Evolutionary conservation across 768 basidiomycete genomes (phyloP), one percentile per base, ranked within the genome.

Genomic region (Lactarius akahatsu): DNA sequence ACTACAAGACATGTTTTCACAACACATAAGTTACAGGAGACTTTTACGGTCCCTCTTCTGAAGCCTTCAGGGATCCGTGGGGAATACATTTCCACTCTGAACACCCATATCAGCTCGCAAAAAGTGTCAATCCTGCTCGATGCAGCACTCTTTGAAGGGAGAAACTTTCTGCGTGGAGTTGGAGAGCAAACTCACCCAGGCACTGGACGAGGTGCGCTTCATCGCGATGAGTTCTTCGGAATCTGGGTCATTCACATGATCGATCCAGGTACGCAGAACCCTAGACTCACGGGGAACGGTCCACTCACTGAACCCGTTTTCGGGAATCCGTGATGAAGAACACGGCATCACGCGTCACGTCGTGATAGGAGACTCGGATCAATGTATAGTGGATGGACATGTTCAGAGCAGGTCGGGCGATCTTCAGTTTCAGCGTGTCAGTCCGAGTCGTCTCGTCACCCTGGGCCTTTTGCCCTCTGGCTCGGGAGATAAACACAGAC

Each of bases 71-170:
- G 23, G 16, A 58, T 64, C 28, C 45, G 34, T 16, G 34, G n/a
- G 18, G 34, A 28, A 28, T 64, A 64, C 36, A n/a, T 58, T 43
- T 28, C 45, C 3, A 34, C 43, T 20, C 57, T 64, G 20, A 7
- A 20, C 11, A 2, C 32, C 30, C 57, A 58, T 7, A 15, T 64
- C 26, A n/a, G 11, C 13, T 28, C 34, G 4, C 11, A 3, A 20
- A n/a, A 6, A 2, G 5, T 58, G 63, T 20, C 3, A 15, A 16
- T 4, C 57, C 28, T 64, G 63, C 32, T 1, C n/a, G 18, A 50
- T 16, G 20, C 23, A 40, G 28, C 57, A 64, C 32, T 1, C 20
- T n/a, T 8, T 64, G 43, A 50, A 58, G 11, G 63, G 63, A 4
- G 63, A 58, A 4, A 10, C 16, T 5, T 58, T 64, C 13, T 58